Evolutionary conservation across 441 rosid species (phyloP), one percentile per base, ranked within the genome.

Genomic region (Flueggea neowawraea): DNA sequence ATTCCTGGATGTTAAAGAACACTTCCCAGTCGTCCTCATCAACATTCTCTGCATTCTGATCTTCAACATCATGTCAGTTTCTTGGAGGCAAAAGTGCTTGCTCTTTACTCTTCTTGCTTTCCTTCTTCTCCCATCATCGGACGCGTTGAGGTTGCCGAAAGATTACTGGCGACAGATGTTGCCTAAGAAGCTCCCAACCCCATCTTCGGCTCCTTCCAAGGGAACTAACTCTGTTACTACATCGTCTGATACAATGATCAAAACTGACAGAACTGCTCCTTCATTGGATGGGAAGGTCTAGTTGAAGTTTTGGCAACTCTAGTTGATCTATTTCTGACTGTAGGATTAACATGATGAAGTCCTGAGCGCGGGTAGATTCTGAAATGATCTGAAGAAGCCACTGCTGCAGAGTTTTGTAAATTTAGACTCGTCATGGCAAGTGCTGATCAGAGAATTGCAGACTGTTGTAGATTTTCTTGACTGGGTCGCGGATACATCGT

Each of bases 201-300:
- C 88, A 63, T 74, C 84, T 43, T 93, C 98, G 32, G 66, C 97
- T 67, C 98, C 98, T 17, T 93, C 98, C 2, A 87, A 76, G 72
- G 96, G 96, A 59, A 93, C 98, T 55, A 90, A 93, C 65, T 83
- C 89, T 14, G 60, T 84, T 44, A 62, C 75, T 32, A 72, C 62
- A 54, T 85, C 86, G 0, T 73, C 83, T 60, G 73, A 89, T 4
- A 52, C 76, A 11, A 58, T 75, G 10, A 49, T 67, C 22, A 70
- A 73, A 63, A 51, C 74, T 0, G 77, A 79, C 65, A 69, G 61
- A 28, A 60, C 12, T n/a, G 80, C 28, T 47, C 76, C 82, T 71
- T 78, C 90, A 0, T 73, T 78, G 4, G 78, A 78, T 48, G 92
- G 89, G 39, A 88, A 85, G 61, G 81, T 76, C 52, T 91, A 85